Conservation (phyloP, 2,329 filamentous ascomycete genomes). For the Fusarium xyrophilum region DNA sequence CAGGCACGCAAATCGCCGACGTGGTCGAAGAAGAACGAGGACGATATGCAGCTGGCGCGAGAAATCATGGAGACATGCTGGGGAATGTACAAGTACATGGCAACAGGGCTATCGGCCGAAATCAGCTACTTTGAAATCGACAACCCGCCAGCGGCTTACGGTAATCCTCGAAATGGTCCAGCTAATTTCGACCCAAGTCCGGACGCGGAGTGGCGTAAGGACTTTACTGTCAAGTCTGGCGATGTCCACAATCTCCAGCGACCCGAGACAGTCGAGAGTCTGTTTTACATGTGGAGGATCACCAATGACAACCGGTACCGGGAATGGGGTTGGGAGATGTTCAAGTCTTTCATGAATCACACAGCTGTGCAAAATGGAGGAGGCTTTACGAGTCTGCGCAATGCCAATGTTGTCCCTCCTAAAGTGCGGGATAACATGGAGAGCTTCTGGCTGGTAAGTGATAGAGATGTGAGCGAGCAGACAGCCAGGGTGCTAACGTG, state of each 20-base stretch:
- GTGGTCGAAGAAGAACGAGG: slow-evolving; percentile 82
- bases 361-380: slow-evolving; percentile 78
- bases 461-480: not conserved
- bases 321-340: slow-evolving; percentile 99
- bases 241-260: slow-evolving; percentile 93
- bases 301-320: slow-evolving; percentile 89
- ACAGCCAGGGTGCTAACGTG: slow-evolving; percentile 17
- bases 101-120: slow-evolving; percentile 90
- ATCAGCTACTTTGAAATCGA: slow-evolving; percentile 89
- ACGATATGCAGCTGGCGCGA: slow-evolving; percentile 83
- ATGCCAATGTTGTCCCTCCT: slow-evolving; percentile 77
- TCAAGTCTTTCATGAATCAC: slow-evolving; percentile 86
- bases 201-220: slow-evolving; percentile 73
- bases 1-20: slow-evolving; percentile 74
- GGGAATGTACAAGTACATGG: slow-evolving; percentile 93
- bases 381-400: slow-evolving; percentile 81
- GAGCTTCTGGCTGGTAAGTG: slow-evolving; percentile 91
- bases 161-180: slow-evolving; percentile 57
- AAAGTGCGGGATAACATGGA: slow-evolving; percentile 89
- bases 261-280: slow-evolving; percentile 93
- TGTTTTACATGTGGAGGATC: slow-evolving; percentile 99
- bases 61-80: slow-evolving; percentile 98
- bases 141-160: slow-evolving; percentile 67
- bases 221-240: slow-evolving; percentile 80
- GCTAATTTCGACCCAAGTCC: slow-evolving; percentile 58